Evolutionary conservation across 2,329 filamentous ascomycete genomes (phyloP), one percentile per base, ranked within the genome.

Genomic region (Clonostachys rosea): DNA sequence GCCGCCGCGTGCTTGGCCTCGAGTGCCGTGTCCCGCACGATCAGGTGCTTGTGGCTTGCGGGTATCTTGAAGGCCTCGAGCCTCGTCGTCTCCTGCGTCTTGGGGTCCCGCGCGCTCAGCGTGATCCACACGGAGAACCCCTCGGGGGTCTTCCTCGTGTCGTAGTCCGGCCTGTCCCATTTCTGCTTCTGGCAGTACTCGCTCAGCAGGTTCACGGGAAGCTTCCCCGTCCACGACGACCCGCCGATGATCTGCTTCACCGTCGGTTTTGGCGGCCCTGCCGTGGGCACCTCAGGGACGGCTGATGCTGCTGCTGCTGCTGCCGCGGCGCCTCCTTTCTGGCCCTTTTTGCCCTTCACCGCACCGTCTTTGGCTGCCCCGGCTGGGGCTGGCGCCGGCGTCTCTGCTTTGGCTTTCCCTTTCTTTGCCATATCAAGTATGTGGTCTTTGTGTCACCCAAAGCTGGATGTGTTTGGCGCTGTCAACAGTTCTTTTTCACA

Each of bases 131-230:
- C 89, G 1, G 88, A 84, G 65, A 84, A 89, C 20, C 88, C 89
- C 46, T 87, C 86, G 12, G 79, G 73, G 24, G 80, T 81, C 75
- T 87, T 89, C 53, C 75, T 79, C 76, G 90, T 89, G 53, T 86
- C 87, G 66, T 96, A 99, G 53, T 95, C 91, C 3, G 92, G 92
- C 63, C 86, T 92, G 54, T 90, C 88, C 94, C 94, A 99, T 63
- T 89, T 90, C 65, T 95, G 89, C 66, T 92, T 95, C 69, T 96
- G 91, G 59, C 91, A 96, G 68, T 95, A 89, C 73, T 97, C 94
- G 35, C 88, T 89, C 53, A 97, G 80, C 58, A 97, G 78, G 62
- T 95, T 96, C 53, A 96, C 88, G 2, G 94, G 94, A 34, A 99
- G 73, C 65, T 99, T 99, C 39, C 94, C 94, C 0, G 94, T 99